Base-by-base conservation (phyloP, 768 basidiomycete genomes). In the Agaricus sinodeliciosus region DNA sequence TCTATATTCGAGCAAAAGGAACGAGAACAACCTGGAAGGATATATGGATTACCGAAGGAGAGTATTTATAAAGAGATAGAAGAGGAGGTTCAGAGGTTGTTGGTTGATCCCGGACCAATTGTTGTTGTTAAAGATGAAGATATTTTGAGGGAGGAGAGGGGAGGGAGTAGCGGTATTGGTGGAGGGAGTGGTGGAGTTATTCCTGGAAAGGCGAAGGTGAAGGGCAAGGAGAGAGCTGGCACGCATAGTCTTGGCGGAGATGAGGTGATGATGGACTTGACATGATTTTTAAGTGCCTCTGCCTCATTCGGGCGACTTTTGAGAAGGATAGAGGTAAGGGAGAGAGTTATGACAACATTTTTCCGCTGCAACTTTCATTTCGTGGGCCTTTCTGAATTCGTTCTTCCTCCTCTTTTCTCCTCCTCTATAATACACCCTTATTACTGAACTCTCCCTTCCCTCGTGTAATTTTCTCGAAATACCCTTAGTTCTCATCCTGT, bases 51-150 rank as follows among this genome's bases (percentile, higher is more conserved):
- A 15, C 91, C 92, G 2, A 67, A 72, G 66, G 74, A 69, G 69
- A 92, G 87, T 63, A 69, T 94, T 9, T 97, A 80, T 65, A 76
- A 78, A 48, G 93, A 85, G 18, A 67, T 91, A 46, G 84, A 88
- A 3, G 83, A 85, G 52, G 82, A 82, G 57, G 74, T 85, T 7
- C 63, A 66, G 44, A 68, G 60, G 57, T 68, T 73, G 62, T 67
- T 70, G 55, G 52, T 68, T 51, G 46, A 59, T 39, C 58, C 60
- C 19, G 52, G 48, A 22, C 63, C 64, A 3, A 25, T 43, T 43
- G 39, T n/a, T 47, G 37, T 41, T 43, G 51, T 40, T 47, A 58
- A 50, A 59, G 61, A 54, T 25, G 52, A 51, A 13, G 50, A 51
- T 44, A 54, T 54, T 42, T 16, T 42, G 39, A 42, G 45, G 25